A percentile compares a stretch with the other conserved stretches of the same genome.
These are phyloP conservation scores for Cardiospermum halicacabum DNA, from an alignment of 345 rosid species.

Conservation along the genomic window DNA sequence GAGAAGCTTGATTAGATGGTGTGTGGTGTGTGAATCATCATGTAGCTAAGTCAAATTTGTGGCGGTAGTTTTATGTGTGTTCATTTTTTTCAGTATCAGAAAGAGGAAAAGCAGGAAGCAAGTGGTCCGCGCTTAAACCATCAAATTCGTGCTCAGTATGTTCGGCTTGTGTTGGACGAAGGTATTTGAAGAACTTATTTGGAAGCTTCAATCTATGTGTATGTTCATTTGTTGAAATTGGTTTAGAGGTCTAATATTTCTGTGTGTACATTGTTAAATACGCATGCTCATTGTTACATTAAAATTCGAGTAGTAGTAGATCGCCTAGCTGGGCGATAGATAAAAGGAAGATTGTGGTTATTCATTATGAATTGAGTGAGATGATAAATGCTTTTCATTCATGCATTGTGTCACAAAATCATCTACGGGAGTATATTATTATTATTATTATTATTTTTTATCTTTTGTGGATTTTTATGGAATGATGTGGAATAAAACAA, in stretches of 20 bases:
- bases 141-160: slow-evolving; percentile 32
- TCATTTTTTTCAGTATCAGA: slow-evolving; percentile 22
- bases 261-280: background rate
- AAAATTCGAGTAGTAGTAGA: background rate
- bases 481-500: background rate
- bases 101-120: slow-evolving; percentile 28
- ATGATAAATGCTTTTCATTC: background rate
- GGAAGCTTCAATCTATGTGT: background rate
- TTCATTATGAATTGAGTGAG: background rate
- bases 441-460: too few relatives aligned
- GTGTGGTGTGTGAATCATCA: background rate
- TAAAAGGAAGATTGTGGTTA: background rate
- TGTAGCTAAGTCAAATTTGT: background rate
- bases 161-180: slow-evolving; percentile 51
- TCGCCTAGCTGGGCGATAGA: background rate
- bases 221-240: background rate
- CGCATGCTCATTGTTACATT: background rate
- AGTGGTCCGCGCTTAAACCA: slow-evolving; percentile 36
- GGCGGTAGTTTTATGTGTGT: background rate
- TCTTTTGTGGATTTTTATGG: background rate
- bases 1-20: background rate
- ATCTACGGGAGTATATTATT: too few relatives aligned
- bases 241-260: background rate
- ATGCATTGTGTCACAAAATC: background rate
- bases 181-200: slow-evolving; percentile 25